These are phyloP conservation scores for Trapa incisa DNA, from an alignment of 345 rosid species.

Conservation along the genomic window DNA sequence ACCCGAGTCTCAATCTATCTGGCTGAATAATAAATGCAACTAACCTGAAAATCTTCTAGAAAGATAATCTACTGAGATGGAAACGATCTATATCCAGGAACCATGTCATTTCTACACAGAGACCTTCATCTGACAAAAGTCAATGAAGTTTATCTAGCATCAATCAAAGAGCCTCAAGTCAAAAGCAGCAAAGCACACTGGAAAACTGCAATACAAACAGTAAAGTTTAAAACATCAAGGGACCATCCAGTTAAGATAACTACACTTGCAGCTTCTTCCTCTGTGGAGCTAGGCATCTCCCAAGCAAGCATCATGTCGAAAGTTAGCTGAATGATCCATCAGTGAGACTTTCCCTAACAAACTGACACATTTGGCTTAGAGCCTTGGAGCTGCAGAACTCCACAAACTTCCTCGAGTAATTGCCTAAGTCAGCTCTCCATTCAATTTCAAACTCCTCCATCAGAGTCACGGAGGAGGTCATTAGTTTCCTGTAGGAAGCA, in stretches of 20 bases:
- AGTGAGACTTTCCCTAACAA: constrained; percentile 37
- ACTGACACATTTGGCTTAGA: constrained; percentile 26
- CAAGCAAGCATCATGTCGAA: constrained; percentile 86
- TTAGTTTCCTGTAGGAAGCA: constrained; percentile 36
- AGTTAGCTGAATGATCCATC: constrained; percentile 60
- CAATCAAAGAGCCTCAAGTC: not conserved
- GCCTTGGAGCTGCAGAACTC: constrained; percentile 61
- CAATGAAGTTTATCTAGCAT: not conserved
- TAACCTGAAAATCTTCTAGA: not conserved
- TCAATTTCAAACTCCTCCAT: constrained; percentile 52
- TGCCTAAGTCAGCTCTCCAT: constrained; percentile 39
- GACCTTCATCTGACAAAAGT: not conserved
- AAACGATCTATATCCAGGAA: not conserved
- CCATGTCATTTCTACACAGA: not conserved
- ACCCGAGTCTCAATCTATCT: not conserved
- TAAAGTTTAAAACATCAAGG: not conserved
- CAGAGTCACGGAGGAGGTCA: constrained; percentile 28
- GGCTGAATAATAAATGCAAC: not conserved
- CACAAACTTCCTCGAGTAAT: constrained; percentile 51
- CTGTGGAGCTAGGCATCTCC: constrained; percentile 49
- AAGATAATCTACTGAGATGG: not conserved
- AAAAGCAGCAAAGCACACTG: not conserved
- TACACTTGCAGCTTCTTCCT: constrained; percentile 27
- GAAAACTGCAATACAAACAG: not conserved
- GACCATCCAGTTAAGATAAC: not conserved